phyloP scores from a whole-genome alignment of 2,329 filamentous ascomycete species.

The Botrytis medusae region DNA sequence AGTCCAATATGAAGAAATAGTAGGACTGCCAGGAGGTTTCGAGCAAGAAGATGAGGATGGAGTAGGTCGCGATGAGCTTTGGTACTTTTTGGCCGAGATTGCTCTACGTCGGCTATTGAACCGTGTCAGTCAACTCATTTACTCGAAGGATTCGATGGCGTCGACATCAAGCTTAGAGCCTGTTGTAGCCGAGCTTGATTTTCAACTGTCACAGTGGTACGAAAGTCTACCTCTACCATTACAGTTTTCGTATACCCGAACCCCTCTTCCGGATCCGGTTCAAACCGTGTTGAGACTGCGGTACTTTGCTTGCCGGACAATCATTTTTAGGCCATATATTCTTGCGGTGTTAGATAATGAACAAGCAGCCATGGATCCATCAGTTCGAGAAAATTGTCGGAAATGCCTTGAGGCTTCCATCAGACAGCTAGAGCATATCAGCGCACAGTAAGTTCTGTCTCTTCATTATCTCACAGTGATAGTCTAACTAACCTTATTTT shows the following conservation, averaged over 20 bases:
- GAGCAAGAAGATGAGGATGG: slow-evolving; percentile 65
- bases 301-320: slow-evolving; percentile 83
- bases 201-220: slow-evolving; percentile 82
- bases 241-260: slow-evolving; percentile 72
- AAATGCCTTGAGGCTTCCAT: slow-evolving; percentile 80
- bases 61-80: slow-evolving; percentile 73
- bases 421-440: slow-evolving; percentile 75
- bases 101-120: slow-evolving; percentile 75
- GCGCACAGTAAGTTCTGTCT: slow-evolving; percentile 62
- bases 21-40: slow-evolving; percentile 76
- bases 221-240: slow-evolving; percentile 72
- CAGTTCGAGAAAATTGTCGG: slow-evolving; percentile 74
- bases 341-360: slow-evolving; percentile 78
- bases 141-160: slow-evolving; percentile 69
- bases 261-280: slow-evolving; percentile 67
- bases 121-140: slow-evolving; percentile 76
- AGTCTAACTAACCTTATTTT: slow-evolving; percentile 31
- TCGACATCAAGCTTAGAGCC: slow-evolving; percentile 74
- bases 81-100: slow-evolving; percentile 85
- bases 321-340: slow-evolving; percentile 83
- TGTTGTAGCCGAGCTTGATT: slow-evolving; percentile 77
- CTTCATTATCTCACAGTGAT: background rate
- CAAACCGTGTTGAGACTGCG: slow-evolving; percentile 77
- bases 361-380: slow-evolving; percentile 66
- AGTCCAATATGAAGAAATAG: slow-evolving; percentile 77